Evolutionary conservation across 2,329 filamentous ascomycete genomes (phyloP).

Genomic region (Sarocladiaceae sp.): DNA sequence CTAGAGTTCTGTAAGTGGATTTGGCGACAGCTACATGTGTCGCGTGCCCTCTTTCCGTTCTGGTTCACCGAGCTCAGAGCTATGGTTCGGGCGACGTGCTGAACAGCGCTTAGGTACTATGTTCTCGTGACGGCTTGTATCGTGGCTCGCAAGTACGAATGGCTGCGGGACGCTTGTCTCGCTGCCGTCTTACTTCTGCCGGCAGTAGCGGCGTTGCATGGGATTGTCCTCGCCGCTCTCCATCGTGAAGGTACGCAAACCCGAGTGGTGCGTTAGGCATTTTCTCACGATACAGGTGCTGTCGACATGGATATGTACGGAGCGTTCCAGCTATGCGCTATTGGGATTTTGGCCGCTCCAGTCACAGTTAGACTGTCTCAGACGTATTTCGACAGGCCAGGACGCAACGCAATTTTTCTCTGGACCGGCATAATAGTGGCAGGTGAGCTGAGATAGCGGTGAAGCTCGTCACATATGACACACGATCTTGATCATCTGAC

Average conservation of each 20-base stretch:
- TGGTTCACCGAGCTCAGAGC: not conserved
- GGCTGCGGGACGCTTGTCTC: conserved; percentile 59
- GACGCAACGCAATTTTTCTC: conserved; percentile 61
- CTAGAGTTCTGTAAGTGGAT: conserved; percentile 42
- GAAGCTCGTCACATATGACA: not conserved
- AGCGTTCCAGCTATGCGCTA: conserved; percentile 62
- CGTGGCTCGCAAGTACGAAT: conserved; percentile 56
- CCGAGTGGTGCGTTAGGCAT: not conserved
- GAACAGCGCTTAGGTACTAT: conserved; percentile 64
- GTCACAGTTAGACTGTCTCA: conserved; percentile 56
- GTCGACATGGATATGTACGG: conserved; percentile 67
- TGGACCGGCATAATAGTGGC: conserved; percentile 60
- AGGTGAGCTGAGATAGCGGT: conserved; percentile 34
- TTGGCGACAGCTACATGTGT: not conserved
- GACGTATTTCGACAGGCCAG: conserved; percentile 61
- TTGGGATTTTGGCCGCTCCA: conserved; percentile 61
- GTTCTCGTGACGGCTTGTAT: conserved; percentile 59
- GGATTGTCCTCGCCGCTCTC: conserved; percentile 54
- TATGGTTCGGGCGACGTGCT: no score
- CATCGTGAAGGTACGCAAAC: conserved; percentile 51
- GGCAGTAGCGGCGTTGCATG: conserved; percentile 60
- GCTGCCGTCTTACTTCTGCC: conserved; percentile 60
- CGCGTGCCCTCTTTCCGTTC: not conserved
- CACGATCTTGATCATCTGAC: not conserved
- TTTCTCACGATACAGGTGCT: conserved; percentile 38